These are phyloP conservation scores for Candida dubliniensis DNA, from an alignment of 1,139 yeast species.

Conservation along the genomic window DNA sequence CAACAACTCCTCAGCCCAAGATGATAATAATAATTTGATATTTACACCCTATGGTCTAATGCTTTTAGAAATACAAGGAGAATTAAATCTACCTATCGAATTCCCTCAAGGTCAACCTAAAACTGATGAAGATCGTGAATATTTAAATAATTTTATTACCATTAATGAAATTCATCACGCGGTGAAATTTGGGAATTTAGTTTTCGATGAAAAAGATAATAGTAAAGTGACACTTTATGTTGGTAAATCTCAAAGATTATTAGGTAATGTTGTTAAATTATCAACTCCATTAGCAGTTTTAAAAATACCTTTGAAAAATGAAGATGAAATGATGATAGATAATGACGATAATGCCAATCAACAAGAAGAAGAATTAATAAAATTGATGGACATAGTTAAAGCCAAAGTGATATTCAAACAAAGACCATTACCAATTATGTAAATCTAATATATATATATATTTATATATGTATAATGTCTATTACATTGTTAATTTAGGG, in stretches of 20 bases:
- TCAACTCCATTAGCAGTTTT: slow-evolving; percentile 64
- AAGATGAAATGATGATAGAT: slow-evolving; percentile 10
- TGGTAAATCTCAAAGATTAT: slow-evolving; percentile 64
- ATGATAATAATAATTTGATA: slow-evolving; percentile 24
- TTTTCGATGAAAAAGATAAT: slow-evolving; percentile 45
- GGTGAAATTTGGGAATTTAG: slow-evolving; percentile 58
- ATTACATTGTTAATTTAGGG: too few relatives aligned
- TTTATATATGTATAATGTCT: neutral
- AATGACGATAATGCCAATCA: neutral
- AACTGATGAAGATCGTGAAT: slow-evolving; percentile 23
- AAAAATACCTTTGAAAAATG: slow-evolving; percentile 35
- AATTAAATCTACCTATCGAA: slow-evolving; percentile 51
- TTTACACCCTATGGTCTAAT: slow-evolving; percentile 59
- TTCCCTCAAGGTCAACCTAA: slow-evolving; percentile 25
- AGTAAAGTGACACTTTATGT: slow-evolving; percentile 55
- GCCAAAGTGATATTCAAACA: slow-evolving; percentile 60
- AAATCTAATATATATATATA: slow-evolving; percentile 11
- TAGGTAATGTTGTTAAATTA: slow-evolving; percentile 56
- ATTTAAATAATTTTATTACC: slow-evolving; percentile 28
- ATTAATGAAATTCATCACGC: slow-evolving; percentile 45
- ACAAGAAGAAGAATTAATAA: slow-evolving; percentile 26
- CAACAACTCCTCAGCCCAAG: neutral
- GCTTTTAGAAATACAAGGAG: slow-evolving; percentile 72
- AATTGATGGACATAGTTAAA: slow-evolving; percentile 57
- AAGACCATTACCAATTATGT: slow-evolving; percentile 77